Evolutionary conservation across 1,284 basidiomycete species (phyloP), one percentile per base, ranked within the genome.

Genomic region (Tilletia walkeri): DNA sequence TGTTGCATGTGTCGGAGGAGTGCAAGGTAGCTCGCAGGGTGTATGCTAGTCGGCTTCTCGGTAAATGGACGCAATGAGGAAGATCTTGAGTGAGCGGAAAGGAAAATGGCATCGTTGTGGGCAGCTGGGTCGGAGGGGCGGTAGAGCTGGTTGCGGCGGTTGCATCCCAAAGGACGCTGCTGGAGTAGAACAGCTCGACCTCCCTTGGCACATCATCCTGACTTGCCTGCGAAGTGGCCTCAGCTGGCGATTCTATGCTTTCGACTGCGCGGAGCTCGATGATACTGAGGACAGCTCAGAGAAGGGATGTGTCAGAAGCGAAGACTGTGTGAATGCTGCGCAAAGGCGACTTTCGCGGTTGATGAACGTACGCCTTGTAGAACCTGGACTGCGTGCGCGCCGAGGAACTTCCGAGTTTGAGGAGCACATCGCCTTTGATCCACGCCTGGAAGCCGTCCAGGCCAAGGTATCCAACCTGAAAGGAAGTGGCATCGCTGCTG

Each of bases 391-490:
- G 7, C 65, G n/a, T 14, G 9, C 30, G 9, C 59, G 36, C 20
- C 45, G 45, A 16, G 4, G n/a, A 20, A 7, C 10, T 20, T 47
- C 41, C 78, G 24, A 80, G 73, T 66, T 83, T 83, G 70, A 80
- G 73, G 2, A 82, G 72, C 1, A 83, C 81, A 48, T 83, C 82
- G 45, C 82, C 82, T 63, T 78, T 76, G 69, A 82, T 66, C 76
- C 77, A 79, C 1, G 80, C 74, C 30, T 75, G 59, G 41, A 77
- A 76, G 20, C 76, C 80, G 4, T 75, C 70, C 16, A 82, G 65
- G 4, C 82, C 82, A 4, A 82, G 73, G 65, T 82, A 82, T 39
- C 82, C 82, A 10, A 74, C 75, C 70, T 83, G 82, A 65, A 83
- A 83, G 12, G 80, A 81, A 1, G 80, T 74, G 7, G 78, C 75